phyloP scores from a whole-genome alignment of 257 asterid species.

The Cinchona pubescens region DNA sequence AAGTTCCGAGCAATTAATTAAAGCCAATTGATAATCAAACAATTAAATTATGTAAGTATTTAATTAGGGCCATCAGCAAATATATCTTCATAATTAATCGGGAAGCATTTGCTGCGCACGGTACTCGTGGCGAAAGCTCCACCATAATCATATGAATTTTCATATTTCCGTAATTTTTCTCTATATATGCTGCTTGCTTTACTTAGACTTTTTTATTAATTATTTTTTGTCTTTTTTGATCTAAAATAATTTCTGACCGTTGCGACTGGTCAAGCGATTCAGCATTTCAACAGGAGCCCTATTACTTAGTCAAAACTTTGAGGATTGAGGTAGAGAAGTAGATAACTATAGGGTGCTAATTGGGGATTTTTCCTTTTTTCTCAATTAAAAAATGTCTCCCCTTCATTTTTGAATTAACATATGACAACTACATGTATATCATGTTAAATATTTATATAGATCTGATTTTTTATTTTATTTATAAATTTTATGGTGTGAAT shows the following conservation, averaged over 20 bases:
- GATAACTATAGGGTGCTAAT: too few species aligned
- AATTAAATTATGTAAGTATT: neutral
- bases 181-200: neutral
- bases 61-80: neutral
- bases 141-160: slow-evolving; percentile 4
- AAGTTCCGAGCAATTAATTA: slow-evolving; percentile 25
- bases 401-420: too few species aligned
- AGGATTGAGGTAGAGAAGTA: neutral
- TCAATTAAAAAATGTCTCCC: too few species aligned
- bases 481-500: too few species aligned
- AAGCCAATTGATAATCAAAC: slow-evolving; percentile 2
- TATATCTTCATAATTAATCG: slow-evolving; percentile 8
- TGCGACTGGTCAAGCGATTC: neutral
- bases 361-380: too few species aligned
- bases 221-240: neutral
- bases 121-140: slow-evolving; percentile 31
- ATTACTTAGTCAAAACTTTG: neutral
- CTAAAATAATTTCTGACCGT: neutral
- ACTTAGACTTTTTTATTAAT: neutral
- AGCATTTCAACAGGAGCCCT: neutral
- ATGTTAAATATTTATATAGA: too few species aligned
- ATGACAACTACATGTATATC: too few species aligned
- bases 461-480: too few species aligned
- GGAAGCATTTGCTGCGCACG: slow-evolving; percentile 3
- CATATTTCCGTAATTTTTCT: neutral